Conservation (phyloP, 2,329 filamentous ascomycete genomes). For the Colletotrichum magnum region DNA sequence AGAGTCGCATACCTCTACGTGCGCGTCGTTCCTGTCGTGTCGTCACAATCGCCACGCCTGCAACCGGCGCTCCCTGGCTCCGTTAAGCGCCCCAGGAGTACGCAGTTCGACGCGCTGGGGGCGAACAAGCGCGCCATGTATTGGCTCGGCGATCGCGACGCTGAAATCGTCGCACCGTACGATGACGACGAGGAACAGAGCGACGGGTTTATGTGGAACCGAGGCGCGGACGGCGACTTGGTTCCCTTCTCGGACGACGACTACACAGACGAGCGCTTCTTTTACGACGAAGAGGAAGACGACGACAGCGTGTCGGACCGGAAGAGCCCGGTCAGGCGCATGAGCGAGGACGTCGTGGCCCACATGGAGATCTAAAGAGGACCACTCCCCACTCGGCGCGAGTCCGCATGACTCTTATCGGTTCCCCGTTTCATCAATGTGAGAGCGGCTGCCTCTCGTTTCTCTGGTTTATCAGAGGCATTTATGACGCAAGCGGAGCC, state of each 20-base stretch:
- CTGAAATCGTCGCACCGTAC: constrained; percentile 61
- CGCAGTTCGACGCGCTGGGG: constrained; percentile 55
- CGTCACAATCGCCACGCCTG: constrained; percentile 59
- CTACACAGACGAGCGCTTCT: constrained; percentile 61
- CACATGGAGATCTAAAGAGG: constrained; percentile 71
- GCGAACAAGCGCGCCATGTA: constrained; percentile 87
- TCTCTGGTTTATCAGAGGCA: constrained; percentile 24
- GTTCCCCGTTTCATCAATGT: constrained; percentile 32
- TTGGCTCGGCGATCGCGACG: constrained; percentile 83
- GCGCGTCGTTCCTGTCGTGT: constrained; percentile 86
- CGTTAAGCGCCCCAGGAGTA: constrained; percentile 47
- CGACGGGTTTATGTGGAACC: constrained; percentile 70
- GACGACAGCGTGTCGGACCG: constrained; percentile 55
- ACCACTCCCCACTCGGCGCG: constrained; percentile 30
- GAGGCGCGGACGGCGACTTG: constrained; percentile 70
- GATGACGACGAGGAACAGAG: constrained; percentile 64
- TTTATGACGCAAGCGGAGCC: constrained; percentile 33
- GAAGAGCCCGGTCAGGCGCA: constrained; percentile 63
- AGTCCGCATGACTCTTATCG: constrained; percentile 28
- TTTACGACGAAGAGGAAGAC: constrained; percentile 61
- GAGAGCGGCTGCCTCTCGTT: constrained; percentile 23
- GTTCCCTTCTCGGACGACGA: constrained; percentile 68
- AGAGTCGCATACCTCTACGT: constrained; percentile 95
- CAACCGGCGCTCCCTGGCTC: constrained; percentile 43
- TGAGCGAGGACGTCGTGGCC: constrained; percentile 75